A percentile compares a stretch with the other conserved stretches of the same genome.
Conservation (phyloP, 306 rosid species). For the Vachellia collinsii region DNA sequence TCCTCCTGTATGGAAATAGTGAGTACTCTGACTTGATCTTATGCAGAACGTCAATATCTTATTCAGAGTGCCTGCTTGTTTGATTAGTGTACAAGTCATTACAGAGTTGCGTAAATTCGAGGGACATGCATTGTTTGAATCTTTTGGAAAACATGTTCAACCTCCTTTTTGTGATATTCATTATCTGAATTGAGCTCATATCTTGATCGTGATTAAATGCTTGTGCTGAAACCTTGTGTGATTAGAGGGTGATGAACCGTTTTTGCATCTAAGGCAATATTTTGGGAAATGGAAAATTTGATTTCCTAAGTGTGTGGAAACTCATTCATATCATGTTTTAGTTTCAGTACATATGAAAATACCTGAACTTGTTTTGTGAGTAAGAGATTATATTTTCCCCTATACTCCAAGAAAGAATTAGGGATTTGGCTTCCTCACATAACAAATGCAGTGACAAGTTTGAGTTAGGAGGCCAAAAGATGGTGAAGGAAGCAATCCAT, state of each 20-base stretch:
- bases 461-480: no score
- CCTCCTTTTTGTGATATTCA: background rate
- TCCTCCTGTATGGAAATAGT: slow-evolving; percentile 13
- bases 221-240: background rate
- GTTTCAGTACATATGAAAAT: background rate
- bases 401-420: background rate
- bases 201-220: background rate
- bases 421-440: background rate
- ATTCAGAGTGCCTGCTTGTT: background rate
- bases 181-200: background rate
- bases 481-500: background rate
- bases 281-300: background rate
- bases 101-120: background rate
- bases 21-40: no score
- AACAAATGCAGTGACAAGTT: no score
- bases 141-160: background rate
- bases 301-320: background rate
- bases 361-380: background rate
- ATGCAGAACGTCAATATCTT: no score
- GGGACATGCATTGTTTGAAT: background rate
- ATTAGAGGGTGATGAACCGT: background rate
- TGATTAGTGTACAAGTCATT: background rate
- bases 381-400: background rate
- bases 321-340: background rate
- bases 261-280: background rate